phyloP scores from a whole-genome alignment of 345 rosid species.

The Salix udensis region DNA sequence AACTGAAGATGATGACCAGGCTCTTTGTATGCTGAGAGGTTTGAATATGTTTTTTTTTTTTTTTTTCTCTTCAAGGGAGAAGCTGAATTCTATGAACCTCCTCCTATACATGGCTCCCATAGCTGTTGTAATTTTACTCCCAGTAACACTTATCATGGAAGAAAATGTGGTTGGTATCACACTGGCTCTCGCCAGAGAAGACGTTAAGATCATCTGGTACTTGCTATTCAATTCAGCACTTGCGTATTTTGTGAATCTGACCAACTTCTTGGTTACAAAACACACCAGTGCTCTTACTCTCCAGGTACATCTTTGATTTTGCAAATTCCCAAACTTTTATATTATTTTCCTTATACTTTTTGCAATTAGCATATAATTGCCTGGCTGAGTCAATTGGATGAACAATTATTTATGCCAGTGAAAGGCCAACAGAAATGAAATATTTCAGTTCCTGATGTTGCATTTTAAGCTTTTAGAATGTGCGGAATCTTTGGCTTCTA shows the following conservation, averaged over 20 bases:
- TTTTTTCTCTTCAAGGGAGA: constrained; percentile 60
- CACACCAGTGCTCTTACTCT: constrained; percentile 97
- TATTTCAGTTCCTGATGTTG: background rate
- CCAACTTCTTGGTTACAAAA: constrained; percentile 97
- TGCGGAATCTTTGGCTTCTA: background rate
- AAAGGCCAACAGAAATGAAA: background rate
- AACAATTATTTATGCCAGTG: background rate
- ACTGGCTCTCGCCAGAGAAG: constrained; percentile 92
- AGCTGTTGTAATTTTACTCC: constrained; percentile 87
- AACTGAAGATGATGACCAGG: background rate
- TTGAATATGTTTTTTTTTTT: background rate
- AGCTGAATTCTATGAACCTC: constrained; percentile 96
- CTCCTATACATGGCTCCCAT: constrained; percentile 98
- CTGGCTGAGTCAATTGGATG: background rate
- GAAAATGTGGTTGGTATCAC: constrained; percentile 90
- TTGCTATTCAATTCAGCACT: constrained; percentile 89
- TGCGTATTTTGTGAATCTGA: constrained; percentile 92
- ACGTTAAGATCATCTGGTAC: constrained; percentile 82
- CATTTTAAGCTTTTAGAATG: background rate
- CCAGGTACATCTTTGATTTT: constrained; percentile 56
- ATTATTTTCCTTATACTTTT: background rate
- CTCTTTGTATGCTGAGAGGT: background rate
- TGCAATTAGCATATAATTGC: background rate
- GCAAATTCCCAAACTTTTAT: background rate
- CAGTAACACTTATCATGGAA: constrained; percentile 94